phyloP scores from a whole-genome alignment of 352 stramenopile species.

The Phytopythium oedochilum region DNA sequence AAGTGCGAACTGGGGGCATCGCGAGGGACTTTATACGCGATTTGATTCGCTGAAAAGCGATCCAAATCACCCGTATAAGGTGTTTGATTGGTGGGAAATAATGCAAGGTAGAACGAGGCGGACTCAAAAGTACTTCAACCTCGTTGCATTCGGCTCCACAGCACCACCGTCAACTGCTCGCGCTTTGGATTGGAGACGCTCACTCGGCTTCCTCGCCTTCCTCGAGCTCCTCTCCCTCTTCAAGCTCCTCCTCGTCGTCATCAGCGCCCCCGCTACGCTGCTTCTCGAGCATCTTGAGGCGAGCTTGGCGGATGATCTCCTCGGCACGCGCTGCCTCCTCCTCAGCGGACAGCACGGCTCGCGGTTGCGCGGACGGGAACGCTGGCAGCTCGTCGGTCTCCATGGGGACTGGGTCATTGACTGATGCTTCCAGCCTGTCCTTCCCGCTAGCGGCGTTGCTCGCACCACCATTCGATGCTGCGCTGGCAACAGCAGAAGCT shows the following conservation, averaged over 20 bases:
- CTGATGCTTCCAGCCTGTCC: background rate
- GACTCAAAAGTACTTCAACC: conserved; percentile 1
- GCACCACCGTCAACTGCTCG: too few relatives aligned
- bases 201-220: conserved; percentile 26
- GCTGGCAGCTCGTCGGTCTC: conserved; percentile 6
- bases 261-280: conserved; percentile 13
- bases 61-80: background rate
- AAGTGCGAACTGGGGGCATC: background rate
- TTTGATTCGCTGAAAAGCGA: background rate
- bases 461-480: background rate
- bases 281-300: conserved; percentile 51
- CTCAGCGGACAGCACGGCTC: conserved; percentile 20
- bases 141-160: background rate
- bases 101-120: too few relatives aligned
- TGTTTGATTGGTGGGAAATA: background rate
- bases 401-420: conserved; percentile 3
- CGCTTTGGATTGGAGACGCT: too few relatives aligned
- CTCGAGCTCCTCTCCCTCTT: conserved; percentile 58
- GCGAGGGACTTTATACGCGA: background rate
- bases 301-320: conserved; percentile 65
- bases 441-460: background rate
- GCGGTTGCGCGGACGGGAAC: conserved; percentile 13
- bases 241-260: conserved; percentile 36
- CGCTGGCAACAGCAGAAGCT: background rate
- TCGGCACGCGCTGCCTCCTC: conserved; percentile 53